These are phyloP conservation scores for Salvia miltiorrhiza DNA, from an alignment of 257 asterid species.

Conservation along the genomic window DNA sequence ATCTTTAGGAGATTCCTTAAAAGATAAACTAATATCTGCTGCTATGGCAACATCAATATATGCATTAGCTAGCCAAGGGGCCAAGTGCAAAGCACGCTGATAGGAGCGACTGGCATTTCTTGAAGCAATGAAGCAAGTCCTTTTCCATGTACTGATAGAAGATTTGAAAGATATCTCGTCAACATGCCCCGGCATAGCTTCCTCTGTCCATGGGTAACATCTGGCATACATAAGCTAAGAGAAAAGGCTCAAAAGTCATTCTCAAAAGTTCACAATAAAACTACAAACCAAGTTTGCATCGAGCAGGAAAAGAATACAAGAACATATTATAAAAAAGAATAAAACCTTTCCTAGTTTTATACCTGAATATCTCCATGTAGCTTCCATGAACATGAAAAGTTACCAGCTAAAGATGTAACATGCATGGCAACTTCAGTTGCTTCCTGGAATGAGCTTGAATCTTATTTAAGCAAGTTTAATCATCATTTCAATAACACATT, in stretches of 20 bases:
- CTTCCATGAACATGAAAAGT: conserved; percentile 85
- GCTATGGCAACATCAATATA: conserved; percentile 84
- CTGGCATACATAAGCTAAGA: conserved; percentile 80
- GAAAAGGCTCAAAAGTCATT: conserved; percentile 25
- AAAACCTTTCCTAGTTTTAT: conserved; percentile 1
- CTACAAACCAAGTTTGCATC: conserved; percentile 4
- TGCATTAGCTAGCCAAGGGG: conserved; percentile 89
- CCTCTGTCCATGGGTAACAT: conserved; percentile 86
- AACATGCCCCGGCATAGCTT: conserved; percentile 31
- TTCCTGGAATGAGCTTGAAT: conserved; percentile 54
- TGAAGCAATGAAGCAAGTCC: conserved; percentile 64
- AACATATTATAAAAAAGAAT: neutral
- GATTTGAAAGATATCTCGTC: conserved; percentile 57
- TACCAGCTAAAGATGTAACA: conserved; percentile 59
- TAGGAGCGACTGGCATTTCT: conserved; percentile 65
- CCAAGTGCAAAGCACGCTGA: conserved; percentile 88
- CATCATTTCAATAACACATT: conserved; percentile 16
- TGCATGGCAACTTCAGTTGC: conserved; percentile 64
- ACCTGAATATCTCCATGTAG: conserved; percentile 98
- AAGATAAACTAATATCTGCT: conserved; percentile 51
- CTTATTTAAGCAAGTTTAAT: conserved; percentile 21
- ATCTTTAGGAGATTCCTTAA: conserved; percentile 47
- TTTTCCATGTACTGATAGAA: conserved; percentile 75
- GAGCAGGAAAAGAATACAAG: conserved; percentile 8
- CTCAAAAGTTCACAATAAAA: conserved; percentile 18